Evolutionary conservation across 345 rosid genomes (phyloP), one percentile per base, ranked within the genome.

Genomic region (Limnanthes douglasii): DNA sequence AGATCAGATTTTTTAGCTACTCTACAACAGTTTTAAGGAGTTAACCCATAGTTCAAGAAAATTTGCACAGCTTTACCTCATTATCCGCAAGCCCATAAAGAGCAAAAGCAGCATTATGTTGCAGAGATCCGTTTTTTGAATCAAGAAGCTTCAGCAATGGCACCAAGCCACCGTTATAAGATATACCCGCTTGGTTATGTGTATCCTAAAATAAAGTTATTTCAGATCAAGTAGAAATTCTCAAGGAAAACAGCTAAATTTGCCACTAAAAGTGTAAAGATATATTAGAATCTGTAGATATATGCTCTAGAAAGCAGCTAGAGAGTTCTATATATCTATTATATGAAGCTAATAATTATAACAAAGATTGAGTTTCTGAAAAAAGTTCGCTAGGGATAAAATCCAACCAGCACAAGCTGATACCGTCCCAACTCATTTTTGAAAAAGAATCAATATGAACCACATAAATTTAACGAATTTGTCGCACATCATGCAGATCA

Each of bases 51-150:
- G 36, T 18, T 35, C 31, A 29, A 17, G 41, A 58, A 32, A 4
- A 9, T 39, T 15, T 36, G 33, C 31, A 33, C 17, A 60, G 5
- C 31, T 35, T n/a, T 58, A 85, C 99, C 99, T 92, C 96, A 59
- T 92, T 92, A 48, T 92, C 99, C 26, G 94, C 96, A 46, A 92
- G 94, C 35, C 99, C 99, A 60, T 85, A 92, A 21, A 92, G 81
- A 50, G 99, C 88, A 78, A 92, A 92, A 12, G 99, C 99, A 25
- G 94, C 99, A 68, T 85, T 92, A 45, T 92, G 99, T 60, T 92
- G 99, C 72, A 92, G 60, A 34, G 94, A 92, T 39, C 96, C 96
- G 64, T 78, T 81, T 64, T 72, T 92, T 29, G 96, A 85, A 68
- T 85, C 96, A 14, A 92, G 79, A 61, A 92, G 96, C 78, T 78